Conservation (phyloP, 2,329 filamentous ascomycete genomes). For the Pezicula neosporulosa region DNA sequence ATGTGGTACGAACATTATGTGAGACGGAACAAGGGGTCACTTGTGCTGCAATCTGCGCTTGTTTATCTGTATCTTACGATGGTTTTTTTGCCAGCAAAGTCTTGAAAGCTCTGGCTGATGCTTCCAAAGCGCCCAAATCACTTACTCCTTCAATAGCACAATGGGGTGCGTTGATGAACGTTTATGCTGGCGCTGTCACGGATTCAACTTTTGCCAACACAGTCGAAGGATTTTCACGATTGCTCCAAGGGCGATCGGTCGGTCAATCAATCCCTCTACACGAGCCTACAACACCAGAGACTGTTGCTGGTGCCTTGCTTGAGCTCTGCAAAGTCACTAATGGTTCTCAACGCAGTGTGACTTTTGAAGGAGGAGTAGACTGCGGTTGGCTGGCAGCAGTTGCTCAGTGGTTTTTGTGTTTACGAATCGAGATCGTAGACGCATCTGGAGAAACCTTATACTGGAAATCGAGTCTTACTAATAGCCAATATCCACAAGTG, state of each 20-base stretch:
- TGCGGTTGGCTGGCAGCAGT: constrained; percentile 18
- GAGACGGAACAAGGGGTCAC: constrained; percentile 16
- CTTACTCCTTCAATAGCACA: constrained; percentile 11
- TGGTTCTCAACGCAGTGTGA: constrained; percentile 4
- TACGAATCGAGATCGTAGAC: constrained; percentile 6
- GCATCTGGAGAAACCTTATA: not conserved
- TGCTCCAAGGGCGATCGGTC: not conserved
- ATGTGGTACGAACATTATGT: constrained; percentile 12
- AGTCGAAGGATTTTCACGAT: not conserved
- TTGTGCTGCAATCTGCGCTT: constrained; percentile 14
- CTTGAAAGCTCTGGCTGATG: constrained; percentile 3
- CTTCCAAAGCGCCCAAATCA: constrained; percentile 1
- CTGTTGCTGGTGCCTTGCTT: constrained; percentile 1
- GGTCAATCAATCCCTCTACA: not conserved
- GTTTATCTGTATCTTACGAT: constrained; percentile 10
- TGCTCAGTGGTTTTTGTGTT: constrained; percentile 11
- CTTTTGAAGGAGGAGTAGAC: constrained; percentile 12
- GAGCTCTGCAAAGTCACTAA: constrained; percentile 5
- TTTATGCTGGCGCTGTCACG: constrained; percentile 8
- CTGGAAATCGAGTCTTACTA: not conserved
- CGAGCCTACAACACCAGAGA: not conserved
- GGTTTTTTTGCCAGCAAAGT: not conserved
- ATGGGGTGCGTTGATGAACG: constrained; percentile 7
- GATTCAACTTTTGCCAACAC: constrained; percentile 1
- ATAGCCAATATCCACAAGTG: not conserved